phyloP scores from a whole-genome alignment of 257 asterid genomes.

The Solanum paucissectum region DNA sequence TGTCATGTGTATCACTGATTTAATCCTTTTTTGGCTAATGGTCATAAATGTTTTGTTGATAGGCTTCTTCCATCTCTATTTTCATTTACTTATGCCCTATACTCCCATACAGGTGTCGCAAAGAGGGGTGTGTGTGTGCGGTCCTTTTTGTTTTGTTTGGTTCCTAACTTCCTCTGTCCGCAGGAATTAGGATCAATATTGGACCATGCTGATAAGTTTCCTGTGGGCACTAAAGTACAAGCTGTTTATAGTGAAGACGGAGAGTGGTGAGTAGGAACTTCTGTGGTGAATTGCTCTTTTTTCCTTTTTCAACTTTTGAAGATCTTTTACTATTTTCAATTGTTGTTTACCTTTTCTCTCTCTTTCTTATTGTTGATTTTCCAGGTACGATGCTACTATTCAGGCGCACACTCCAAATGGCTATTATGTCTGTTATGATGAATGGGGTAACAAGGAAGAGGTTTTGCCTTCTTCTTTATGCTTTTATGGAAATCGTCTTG shows the following conservation, averaged over 20 bases:
- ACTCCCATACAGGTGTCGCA: neutral
- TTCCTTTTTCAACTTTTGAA: neutral
- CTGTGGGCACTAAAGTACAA: slow-evolving; percentile 88
- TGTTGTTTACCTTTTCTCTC: slow-evolving; percentile 25
- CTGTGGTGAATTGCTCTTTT: neutral
- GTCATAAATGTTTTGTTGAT: neutral
- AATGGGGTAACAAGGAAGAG: slow-evolving; percentile 97
- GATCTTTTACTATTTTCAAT: neutral
- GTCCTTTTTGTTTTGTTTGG: neutral
- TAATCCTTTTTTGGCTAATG: neutral
- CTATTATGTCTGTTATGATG: slow-evolving; percentile 61
- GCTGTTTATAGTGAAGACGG: slow-evolving; percentile 99
- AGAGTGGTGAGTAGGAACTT: slow-evolving; percentile 54
- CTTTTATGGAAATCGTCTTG: neutral
- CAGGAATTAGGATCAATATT: slow-evolving; percentile 36
- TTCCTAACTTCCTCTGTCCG: neutral
- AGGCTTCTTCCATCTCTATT: neutral
- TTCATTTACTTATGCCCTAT: neutral
- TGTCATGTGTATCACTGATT: neutral
- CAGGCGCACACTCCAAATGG: slow-evolving; percentile 82
- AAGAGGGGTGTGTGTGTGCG: neutral
- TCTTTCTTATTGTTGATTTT: slow-evolving; percentile 36
- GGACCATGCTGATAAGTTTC: slow-evolving; percentile 35
- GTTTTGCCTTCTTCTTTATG: slow-evolving; percentile 20
- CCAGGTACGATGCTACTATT: slow-evolving; percentile 85